A percentile compares a stretch with the other conserved stretches of the same genome.
Conservation (phyloP, 129 eudicot genomes). For the Mikania micrantha region DNA sequence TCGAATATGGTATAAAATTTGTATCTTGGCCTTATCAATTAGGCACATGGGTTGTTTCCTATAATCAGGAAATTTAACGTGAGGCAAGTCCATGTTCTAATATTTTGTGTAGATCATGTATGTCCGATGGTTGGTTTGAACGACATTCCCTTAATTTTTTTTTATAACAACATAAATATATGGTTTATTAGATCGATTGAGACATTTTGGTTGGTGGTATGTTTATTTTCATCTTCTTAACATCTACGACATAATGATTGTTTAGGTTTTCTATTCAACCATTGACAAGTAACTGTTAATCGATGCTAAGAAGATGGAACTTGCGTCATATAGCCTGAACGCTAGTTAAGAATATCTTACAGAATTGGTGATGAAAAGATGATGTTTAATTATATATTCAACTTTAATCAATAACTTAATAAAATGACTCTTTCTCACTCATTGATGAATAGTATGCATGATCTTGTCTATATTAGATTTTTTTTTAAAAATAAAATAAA, state of each 20-base stretch:
- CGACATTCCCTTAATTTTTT: conserved; percentile 18
- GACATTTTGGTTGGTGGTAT: conserved; percentile 8
- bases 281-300: neutral
- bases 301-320: neutral
- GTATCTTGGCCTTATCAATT: conserved; percentile 19
- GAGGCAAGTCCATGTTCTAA: conserved; percentile 22
- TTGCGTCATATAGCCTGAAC: too few species aligned
- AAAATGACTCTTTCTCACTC: too few species aligned
- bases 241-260: conserved; percentile 18
- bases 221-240: neutral
- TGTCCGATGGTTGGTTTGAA: conserved; percentile 5
- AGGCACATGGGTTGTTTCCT: conserved; percentile 37
- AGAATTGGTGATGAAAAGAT: too few species aligned
- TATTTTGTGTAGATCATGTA: conserved; percentile 11
- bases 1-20: conserved; percentile 16
- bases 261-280: neutral
- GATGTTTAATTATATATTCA: too few species aligned
- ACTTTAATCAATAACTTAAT: too few species aligned
- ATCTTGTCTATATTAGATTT: too few species aligned
- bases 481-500: too few species aligned
- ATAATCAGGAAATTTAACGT: conserved; percentile 27
- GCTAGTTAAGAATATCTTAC: too few species aligned
- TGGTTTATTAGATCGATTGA: conserved; percentile 5
- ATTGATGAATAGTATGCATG: too few species aligned
- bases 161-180: neutral